These are phyloP conservation scores for Coemansia sp. DNA, from an alignment of 192 early-diverging fungal genomes.

Conservation along the genomic window DNA sequence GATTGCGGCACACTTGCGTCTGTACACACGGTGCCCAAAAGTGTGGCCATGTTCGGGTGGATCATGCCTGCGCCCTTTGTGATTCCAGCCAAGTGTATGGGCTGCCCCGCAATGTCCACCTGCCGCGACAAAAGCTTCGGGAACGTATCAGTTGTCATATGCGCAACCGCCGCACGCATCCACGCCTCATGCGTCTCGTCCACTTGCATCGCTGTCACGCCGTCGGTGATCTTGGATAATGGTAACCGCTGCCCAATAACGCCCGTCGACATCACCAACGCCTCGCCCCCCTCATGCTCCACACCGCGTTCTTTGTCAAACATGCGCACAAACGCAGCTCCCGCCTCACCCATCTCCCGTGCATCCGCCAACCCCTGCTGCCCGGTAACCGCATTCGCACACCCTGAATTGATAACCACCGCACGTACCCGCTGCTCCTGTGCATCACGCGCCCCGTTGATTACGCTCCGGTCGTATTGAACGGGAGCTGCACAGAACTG, in stretches of 20 bases:
- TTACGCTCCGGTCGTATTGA: constrained; percentile 61
- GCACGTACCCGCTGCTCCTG: constrained; percentile 48
- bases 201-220: constrained; percentile 52
- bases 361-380: constrained; percentile 79
- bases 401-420: constrained; percentile 84
- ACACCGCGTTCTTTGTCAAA: constrained; percentile 5
- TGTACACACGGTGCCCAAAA: constrained; percentile 84
- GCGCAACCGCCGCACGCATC: constrained; percentile 77
- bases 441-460: constrained; percentile 53
- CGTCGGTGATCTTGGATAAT: constrained; percentile 76
- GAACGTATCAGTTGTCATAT: constrained; percentile 99
- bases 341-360: constrained; percentile 58
- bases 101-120: constrained; percentile 30
- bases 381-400: constrained; percentile 96
- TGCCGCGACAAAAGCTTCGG: constrained; percentile 79
- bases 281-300: background rate
- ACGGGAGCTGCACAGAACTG: constrained; percentile 91
- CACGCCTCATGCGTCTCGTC: constrained; percentile 65
- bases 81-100: constrained; percentile 82
- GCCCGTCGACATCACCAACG: constrained; percentile 93
- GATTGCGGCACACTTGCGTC: constrained; percentile 66
- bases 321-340: constrained; percentile 56
- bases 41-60: constrained; percentile 97
- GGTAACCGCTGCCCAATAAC: constrained; percentile 91
- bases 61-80: constrained; percentile 98